Percentiles rank a stretch among this genome's conserved stretches.
These are phyloP conservation scores for Nakataea oryzae DNA, from an alignment of 2,329 filamentous ascomycete genomes.

Conservation along the genomic window DNA sequence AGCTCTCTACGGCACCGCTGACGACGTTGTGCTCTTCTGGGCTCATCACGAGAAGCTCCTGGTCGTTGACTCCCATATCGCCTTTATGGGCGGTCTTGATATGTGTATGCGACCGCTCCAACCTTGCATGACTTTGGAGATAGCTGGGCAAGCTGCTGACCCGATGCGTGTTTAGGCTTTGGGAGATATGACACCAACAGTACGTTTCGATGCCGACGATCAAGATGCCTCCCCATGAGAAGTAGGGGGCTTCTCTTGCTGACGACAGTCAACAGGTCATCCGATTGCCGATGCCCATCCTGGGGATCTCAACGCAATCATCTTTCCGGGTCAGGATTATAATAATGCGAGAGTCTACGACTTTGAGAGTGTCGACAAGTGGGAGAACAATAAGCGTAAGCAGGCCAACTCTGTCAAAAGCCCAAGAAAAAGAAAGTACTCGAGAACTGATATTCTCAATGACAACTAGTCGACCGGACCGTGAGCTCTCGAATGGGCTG, in stretches of 20 bases:
- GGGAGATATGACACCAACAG: slow-evolving; percentile 82
- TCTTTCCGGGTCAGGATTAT: slow-evolving; percentile 88
- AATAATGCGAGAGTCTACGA: slow-evolving; percentile 61
- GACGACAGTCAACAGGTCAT: slow-evolving; percentile 37
- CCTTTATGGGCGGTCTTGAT: slow-evolving; percentile 88
- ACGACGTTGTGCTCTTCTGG: slow-evolving; percentile 81
- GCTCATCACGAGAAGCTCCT: slow-evolving; percentile 90
- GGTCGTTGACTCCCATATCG: slow-evolving; percentile 65
- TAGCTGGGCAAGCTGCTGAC: background rate
- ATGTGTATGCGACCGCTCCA: slow-evolving; percentile 42
- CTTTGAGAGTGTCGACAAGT: slow-evolving; percentile 67
- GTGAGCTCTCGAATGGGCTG: slow-evolving; percentile 82
- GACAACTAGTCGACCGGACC: slow-evolving; percentile 54
- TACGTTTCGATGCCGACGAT: slow-evolving; percentile 14
- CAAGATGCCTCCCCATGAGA: background rate
- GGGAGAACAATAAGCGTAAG: slow-evolving; percentile 69
- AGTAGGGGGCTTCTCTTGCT: background rate
- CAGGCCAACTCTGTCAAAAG: background rate
- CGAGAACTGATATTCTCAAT: background rate
- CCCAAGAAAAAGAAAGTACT: background rate
- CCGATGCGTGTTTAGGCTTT: slow-evolving; percentile 39
- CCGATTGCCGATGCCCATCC: slow-evolving; percentile 78
- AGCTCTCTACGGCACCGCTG: slow-evolving; percentile 69
- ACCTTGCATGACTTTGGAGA: background rate
- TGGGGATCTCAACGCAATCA: slow-evolving; percentile 59